Conservation (phyloP, 345 rosid genomes). For the Psidium guajava region DNA sequence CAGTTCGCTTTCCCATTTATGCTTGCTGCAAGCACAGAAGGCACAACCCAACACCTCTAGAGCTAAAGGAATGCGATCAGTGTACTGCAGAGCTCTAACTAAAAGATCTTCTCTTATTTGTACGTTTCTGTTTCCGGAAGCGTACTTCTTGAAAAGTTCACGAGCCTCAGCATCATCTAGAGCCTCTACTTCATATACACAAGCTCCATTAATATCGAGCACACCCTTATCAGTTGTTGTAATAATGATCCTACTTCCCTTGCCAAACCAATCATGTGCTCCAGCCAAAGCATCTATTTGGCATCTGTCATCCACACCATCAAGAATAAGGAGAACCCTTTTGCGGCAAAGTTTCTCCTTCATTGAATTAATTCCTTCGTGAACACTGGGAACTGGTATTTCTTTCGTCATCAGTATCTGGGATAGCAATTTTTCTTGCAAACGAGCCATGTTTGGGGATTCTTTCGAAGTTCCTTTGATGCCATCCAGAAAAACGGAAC, state of each 20-base stretch:
- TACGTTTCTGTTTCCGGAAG: fast-evolving
- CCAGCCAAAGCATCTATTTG: not conserved
- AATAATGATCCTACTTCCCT: not conserved
- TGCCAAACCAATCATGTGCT: fast-evolving
- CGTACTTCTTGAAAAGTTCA: fast-evolving
- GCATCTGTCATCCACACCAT: not conserved
- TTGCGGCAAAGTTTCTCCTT: fast-evolving
- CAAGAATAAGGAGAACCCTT: not conserved
- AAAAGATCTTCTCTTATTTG: not conserved
- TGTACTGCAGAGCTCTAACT: not conserved
- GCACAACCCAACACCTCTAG: not conserved
- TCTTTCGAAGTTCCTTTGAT: fast-evolving
- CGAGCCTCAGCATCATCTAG: not conserved
- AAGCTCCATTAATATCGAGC: fast-evolving
- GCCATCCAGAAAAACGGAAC: not conserved
- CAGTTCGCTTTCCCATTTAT: not conserved
- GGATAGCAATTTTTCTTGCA: fast-evolving
- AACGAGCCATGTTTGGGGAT: fast-evolving
- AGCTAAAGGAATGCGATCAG: not conserved
- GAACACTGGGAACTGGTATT: not conserved
- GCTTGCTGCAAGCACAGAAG: fast-evolving
- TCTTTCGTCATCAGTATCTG: not conserved
- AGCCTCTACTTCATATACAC: fast-evolving
- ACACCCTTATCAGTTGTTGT: not conserved
- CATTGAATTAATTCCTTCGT: fast-evolving